Base-by-base conservation (phyloP, 164 flowering plant species). In the Macadamia tetraphylla region DNA sequence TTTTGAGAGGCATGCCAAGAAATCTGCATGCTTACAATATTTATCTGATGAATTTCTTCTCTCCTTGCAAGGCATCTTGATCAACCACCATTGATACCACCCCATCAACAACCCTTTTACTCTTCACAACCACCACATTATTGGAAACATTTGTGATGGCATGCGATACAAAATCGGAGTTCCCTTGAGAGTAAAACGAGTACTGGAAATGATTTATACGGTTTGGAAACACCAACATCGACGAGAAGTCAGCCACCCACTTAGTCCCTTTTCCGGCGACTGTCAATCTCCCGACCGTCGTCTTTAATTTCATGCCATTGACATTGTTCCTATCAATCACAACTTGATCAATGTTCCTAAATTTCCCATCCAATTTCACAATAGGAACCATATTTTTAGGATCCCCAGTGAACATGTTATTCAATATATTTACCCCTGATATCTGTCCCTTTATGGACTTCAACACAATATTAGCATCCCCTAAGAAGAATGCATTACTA, bases 61-160 rank as follows among this genome's bases (percentile, higher is more conserved):
- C 74, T 78, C 79, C 79, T 4, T 48, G 58, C 71, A 63, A 66
- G 62, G 70, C 72, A 31, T 74, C 65, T 69, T 82, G 88, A 70
- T 85, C 83, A 60, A 82, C 88, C 42, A 51, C 61, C 64, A 81
- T 61, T 5, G 79, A 79, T 48, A 85, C 85, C 60, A 73, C 67
- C 49, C 73, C 84, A 66, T 73, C 60, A 8, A 79, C 80, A 1
- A 53, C 68, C 32, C 49, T 69, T 30, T 80, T 75, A 60, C 82
- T 86, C 75, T 82, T 80, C 29, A 81, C 84, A 58, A 79, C 79
- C 60, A 86, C 86, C 9, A 70, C 68, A 76, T 86, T 84, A 43
- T 69, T 69, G 0, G 84, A 73, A 42, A 84, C 78, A 71, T 79
- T 78, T 0, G 79, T 83, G 65, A 81, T 84, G 0, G 77, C 83